phyloP scores from a whole-genome alignment of 2,329 filamentous ascomycete genomes.

The Waltergamsia citrina region DNA sequence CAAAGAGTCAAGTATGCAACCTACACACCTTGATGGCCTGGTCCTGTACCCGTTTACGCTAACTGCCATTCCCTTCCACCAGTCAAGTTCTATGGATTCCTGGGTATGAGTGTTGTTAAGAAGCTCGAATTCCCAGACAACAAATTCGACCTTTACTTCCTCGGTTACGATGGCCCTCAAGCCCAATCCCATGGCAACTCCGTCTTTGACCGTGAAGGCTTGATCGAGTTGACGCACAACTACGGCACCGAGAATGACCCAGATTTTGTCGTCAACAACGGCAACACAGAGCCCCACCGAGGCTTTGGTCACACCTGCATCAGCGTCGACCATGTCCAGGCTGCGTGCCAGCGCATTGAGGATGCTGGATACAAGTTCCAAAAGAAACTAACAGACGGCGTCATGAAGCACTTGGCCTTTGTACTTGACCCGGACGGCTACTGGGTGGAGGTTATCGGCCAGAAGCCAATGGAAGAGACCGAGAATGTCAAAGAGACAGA shows the following conservation, averaged over 20 bases:
- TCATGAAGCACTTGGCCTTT: slow-evolving; percentile 84
- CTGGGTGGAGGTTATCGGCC: slow-evolving; percentile 76
- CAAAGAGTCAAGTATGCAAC: slow-evolving; percentile 55
- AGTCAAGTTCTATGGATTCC: slow-evolving; percentile 89
- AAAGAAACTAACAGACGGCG: slow-evolving; percentile 85
- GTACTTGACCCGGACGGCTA: slow-evolving; percentile 81
- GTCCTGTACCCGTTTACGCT: slow-evolving; percentile 2
- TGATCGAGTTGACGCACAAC: slow-evolving; percentile 77
- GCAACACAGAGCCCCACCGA: slow-evolving; percentile 80
- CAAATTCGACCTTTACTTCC: slow-evolving; percentile 94
- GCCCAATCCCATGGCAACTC: slow-evolving; percentile 66
- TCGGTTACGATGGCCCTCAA: slow-evolving; percentile 73
- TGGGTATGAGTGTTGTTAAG: slow-evolving; percentile 78
- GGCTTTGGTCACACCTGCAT: slow-evolving; percentile 85
- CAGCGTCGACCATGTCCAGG: slow-evolving; percentile 75
- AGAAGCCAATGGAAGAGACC: slow-evolving; percentile 62
- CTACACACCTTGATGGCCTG: slow-evolving; percentile 10
- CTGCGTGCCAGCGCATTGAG: slow-evolving; percentile 80
- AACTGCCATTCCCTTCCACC: slow-evolving; percentile 8
- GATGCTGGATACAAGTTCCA: slow-evolving; percentile 89
- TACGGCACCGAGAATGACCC: slow-evolving; percentile 85
- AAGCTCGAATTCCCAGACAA: slow-evolving; percentile 74
- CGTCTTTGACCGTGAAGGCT: slow-evolving; percentile 72
- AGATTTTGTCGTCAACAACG: slow-evolving; percentile 73
- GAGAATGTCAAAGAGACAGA: slow-evolving; percentile 67